A percentile compares a stretch with the other conserved stretches of the same genome.
phyloP scores from a whole-genome alignment of 1,284 basidiomycete species.

The Pseudozyma sp. region DNA sequence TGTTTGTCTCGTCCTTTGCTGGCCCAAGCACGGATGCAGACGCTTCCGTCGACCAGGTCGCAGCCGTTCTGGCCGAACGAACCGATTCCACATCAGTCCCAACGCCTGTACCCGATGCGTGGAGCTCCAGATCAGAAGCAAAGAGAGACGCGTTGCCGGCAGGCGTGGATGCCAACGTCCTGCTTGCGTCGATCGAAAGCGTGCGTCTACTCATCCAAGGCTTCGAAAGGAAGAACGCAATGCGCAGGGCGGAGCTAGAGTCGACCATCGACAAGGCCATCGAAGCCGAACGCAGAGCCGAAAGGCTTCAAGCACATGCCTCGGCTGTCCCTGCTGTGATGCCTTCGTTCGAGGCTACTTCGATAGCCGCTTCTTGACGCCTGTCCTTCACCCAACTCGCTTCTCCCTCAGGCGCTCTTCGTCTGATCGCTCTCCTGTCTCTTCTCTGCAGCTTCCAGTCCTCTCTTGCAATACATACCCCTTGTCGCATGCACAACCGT shows the following conservation, averaged over 20 bases:
- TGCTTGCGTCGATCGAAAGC: slow-evolving; percentile 51
- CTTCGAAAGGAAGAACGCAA: slow-evolving; percentile 49
- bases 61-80: not conserved
- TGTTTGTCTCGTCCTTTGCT: slow-evolving; percentile 19
- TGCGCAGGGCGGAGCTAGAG: slow-evolving; percentile 47
- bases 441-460: not conserved
- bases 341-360: slow-evolving; percentile 1
- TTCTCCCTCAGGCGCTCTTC: not conserved
- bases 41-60: not conserved
- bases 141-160: slow-evolving; percentile 4
- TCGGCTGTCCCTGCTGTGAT: not conserved
- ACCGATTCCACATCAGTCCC: not conserved
- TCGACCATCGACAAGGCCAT: slow-evolving; percentile 38
- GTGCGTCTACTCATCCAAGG: slow-evolving; percentile 48
- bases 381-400: not conserved
- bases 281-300: slow-evolving; percentile 38
- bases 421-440: not conserved
- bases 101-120: rapidly evolving
- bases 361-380: slow-evolving; percentile 1
- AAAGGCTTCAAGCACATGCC: slow-evolving; percentile 19
- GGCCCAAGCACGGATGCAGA: slow-evolving; percentile 1
- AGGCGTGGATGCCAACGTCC: slow-evolving; percentile 27
- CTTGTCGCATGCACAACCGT: no score
- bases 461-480: slow-evolving; percentile 10
- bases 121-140: not conserved